Evolutionary conservation across 1,284 basidiomycete genomes (phyloP).

Genomic region (Trametes sp.): DNA sequence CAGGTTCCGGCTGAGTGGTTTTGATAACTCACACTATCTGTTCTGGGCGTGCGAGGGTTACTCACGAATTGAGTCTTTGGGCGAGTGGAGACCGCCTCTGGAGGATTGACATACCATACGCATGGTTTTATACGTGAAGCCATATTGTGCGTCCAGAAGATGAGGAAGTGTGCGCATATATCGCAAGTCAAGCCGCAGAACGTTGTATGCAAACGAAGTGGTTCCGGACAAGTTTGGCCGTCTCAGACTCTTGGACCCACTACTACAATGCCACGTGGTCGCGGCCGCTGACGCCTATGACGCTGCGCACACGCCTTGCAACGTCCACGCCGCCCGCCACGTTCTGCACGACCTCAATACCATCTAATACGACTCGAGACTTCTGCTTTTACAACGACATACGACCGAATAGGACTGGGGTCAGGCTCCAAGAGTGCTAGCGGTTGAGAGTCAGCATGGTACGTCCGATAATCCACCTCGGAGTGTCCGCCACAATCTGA

Average conservation of each 20-base stretch:
- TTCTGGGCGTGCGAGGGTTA: too few species aligned
- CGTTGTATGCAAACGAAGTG: not conserved
- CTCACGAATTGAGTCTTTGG: too few species aligned
- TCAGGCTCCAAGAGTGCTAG: too few species aligned
- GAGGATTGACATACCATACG: too few species aligned
- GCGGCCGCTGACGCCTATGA: not conserved
- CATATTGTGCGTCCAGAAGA: too few species aligned
- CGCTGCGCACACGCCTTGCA: not conserved
- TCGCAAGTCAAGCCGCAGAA: not conserved
- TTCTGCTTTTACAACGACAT: not conserved
- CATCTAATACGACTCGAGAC: not conserved
- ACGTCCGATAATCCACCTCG: not conserved
- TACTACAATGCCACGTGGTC: not conserved
- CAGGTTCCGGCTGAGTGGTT: too few species aligned
- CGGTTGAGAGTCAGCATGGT: constrained; percentile 3
- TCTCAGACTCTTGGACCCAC: not conserved
- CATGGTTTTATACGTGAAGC: too few species aligned
- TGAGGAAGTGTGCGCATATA: not conserved
- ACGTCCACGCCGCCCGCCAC: not conserved
- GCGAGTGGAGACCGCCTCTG: too few species aligned
- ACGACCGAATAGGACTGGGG: not conserved
- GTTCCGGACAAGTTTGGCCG: not conserved
- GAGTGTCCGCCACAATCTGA: not conserved
- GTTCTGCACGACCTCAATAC: not conserved
- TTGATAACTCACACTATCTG: too few species aligned